Conservation (phyloP, 2,329 filamentous ascomycete genomes). For the Colletotrichum liaoningense region DNA sequence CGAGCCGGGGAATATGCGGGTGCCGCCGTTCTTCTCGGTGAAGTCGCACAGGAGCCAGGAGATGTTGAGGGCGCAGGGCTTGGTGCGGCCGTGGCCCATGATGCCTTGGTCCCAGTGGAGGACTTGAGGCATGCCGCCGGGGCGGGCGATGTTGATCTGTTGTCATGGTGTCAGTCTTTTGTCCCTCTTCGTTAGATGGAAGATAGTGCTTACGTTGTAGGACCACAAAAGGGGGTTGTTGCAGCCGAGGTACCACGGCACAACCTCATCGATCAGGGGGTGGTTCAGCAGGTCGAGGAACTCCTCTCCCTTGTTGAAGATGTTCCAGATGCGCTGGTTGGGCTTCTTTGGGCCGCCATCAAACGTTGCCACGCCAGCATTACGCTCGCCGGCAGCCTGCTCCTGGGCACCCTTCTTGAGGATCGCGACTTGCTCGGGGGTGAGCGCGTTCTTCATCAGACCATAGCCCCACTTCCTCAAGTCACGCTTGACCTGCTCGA, state of each 20-base stretch:
- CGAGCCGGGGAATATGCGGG: constrained; percentile 1
- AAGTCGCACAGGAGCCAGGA: constrained; percentile 18
- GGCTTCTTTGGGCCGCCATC: constrained; percentile 3
- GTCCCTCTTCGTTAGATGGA: not conserved
- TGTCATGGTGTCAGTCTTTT: not conserved
- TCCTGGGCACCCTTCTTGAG: constrained; percentile 14
- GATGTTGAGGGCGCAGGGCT: constrained; percentile 15
- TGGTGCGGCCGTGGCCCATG: constrained; percentile 20
- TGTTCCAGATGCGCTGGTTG: constrained; percentile 19
- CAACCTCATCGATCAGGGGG: constrained; percentile 19
- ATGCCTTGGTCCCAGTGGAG: constrained; percentile 23
- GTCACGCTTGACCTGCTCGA: constrained; percentile 24
- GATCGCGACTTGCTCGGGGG: not conserved
- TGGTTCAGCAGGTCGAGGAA: constrained; percentile 19
- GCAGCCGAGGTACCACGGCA: constrained; percentile 9
- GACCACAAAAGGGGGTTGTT: not conserved
- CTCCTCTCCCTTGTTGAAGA: constrained; percentile 25
- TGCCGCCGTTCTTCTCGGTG: not conserved
- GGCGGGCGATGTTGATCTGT: constrained; percentile 15
- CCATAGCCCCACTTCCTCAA: constrained; percentile 19
- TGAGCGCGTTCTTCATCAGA: constrained; percentile 23
- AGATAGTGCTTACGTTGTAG: not conserved
- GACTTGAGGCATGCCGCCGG: constrained; percentile 11
- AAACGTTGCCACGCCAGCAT: not conserved
- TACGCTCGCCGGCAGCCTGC: constrained; percentile 16